Evolutionary conservation across 148 eudicot genomes (phyloP).

Genomic region (Chenopodium formosanum): DNA sequence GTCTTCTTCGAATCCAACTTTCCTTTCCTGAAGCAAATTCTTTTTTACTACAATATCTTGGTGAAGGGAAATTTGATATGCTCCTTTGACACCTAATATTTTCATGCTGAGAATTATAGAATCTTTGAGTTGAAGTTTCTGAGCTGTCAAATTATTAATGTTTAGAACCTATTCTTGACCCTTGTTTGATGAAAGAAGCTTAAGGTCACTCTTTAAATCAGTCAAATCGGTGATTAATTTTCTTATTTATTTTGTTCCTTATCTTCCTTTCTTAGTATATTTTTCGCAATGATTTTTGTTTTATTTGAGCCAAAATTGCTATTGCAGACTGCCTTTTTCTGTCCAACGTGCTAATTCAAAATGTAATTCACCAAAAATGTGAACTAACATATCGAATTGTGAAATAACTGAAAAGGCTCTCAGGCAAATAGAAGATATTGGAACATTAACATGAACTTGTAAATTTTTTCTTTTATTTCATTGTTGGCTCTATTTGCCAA

Average conservation of each 20-base stretch:
- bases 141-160: not conserved
- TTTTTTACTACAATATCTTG: not conserved
- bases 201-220: not conserved
- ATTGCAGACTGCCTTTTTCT: too few species aligned
- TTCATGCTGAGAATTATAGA: not conserved
- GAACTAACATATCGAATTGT: not conserved
- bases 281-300: too few species aligned
- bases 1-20: not conserved
- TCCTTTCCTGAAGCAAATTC: not conserved
- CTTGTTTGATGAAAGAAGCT: conserved; percentile 1
- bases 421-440: too few species aligned
- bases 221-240: not conserved
- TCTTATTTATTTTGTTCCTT: too few species aligned
- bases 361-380: too few species aligned
- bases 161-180: not conserved
- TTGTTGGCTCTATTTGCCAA: not conserved
- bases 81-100: not conserved
- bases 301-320: not conserved
- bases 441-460: too few species aligned
- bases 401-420: too few species aligned
- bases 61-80: not conserved
- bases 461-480: too few species aligned
- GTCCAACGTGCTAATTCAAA: too few species aligned
- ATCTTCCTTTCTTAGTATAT: too few species aligned
- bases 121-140: not conserved